A percentile compares a stretch with the other conserved stretches of the same genome.
Conservation (phyloP, 257 asterid genomes). For the Lavandula angustifolia region DNA sequence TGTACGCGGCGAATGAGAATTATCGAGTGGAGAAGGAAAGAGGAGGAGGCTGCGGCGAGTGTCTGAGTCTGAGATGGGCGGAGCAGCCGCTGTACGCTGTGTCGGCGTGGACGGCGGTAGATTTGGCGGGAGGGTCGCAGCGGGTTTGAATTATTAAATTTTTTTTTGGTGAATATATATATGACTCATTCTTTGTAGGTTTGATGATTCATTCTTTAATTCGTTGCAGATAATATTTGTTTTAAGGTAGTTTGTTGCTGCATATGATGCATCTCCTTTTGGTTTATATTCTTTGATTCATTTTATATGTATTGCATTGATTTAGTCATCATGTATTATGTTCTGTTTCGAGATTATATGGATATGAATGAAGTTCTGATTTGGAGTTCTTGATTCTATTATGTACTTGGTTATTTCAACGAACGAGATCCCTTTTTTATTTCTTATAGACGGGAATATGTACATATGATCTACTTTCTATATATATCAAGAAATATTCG, state of each 20-base stretch:
- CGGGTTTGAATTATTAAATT: conserved; percentile 32
- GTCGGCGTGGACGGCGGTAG: conserved; percentile 60
- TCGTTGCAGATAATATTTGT: conserved; percentile 20
- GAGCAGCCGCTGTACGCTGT: conserved; percentile 83
- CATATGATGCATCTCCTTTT: not conserved
- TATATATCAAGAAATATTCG: no score
- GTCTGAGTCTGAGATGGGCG: conserved; percentile 63
- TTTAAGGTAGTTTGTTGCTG: not conserved
- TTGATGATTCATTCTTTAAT: conserved; percentile 37
- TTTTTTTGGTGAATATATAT: not conserved
- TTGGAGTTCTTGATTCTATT: not conserved
- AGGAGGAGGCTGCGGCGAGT: conserved; percentile 37
- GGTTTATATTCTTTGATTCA: not conserved
- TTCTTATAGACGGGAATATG: no score
- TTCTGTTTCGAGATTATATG: conserved; percentile 1
- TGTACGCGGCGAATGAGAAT: conserved; percentile 49
- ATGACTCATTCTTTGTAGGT: not conserved
- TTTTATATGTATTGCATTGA: conserved; percentile 12
- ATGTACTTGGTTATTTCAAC: no score
- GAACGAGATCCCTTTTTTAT: no score
- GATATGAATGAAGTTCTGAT: conserved; percentile 9
- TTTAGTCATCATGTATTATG: not conserved
- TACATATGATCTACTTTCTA: no score
- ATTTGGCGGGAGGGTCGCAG: conserved; percentile 60
- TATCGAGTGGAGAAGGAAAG: conserved; percentile 51